phyloP scores from a whole-genome alignment of 441 rosid species.

The Adansonia madagascariensis region DNA sequence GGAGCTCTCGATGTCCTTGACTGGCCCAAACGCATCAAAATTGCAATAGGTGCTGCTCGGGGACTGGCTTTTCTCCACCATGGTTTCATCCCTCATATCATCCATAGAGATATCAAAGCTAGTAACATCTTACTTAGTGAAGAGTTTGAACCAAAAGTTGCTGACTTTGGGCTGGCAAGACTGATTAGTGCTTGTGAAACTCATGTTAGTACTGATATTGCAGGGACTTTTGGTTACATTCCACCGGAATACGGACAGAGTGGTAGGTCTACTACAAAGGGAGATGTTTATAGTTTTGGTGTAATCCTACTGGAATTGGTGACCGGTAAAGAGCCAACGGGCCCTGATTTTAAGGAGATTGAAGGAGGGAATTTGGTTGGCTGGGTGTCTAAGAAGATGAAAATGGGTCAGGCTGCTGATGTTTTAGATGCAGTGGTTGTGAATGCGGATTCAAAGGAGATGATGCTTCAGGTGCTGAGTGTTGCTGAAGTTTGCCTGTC shows the following conservation, averaged over 20 bases:
- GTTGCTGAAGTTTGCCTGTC: slow-evolving; percentile 64
- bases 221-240: slow-evolving; percentile 86
- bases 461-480: slow-evolving; percentile 68
- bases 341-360: slow-evolving; percentile 83
- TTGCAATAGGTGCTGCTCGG: slow-evolving; percentile 71
- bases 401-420: slow-evolving; percentile 60
- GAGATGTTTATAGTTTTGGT: slow-evolving; percentile 92
- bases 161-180: slow-evolving; percentile 90
- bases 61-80: slow-evolving; percentile 89
- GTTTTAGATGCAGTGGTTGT: slow-evolving; percentile 65
- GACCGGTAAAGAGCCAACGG: slow-evolving; percentile 93
- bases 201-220: slow-evolving; percentile 84
- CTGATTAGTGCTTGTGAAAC: slow-evolving; percentile 90
- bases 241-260: slow-evolving; percentile 97
- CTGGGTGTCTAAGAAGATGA: slow-evolving; percentile 74
- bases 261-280: slow-evolving; percentile 72
- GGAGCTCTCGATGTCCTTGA: slow-evolving; percentile 70
- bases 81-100: slow-evolving; percentile 86
- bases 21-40: slow-evolving; percentile 80
- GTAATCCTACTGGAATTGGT: slow-evolving; percentile 84
- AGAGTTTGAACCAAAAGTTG: slow-evolving; percentile 86
- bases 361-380: slow-evolving; percentile 95
- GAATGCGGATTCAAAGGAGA: slow-evolving; percentile 43
- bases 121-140: slow-evolving; percentile 77
- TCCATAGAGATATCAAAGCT: slow-evolving; percentile 86